A percentile compares a stretch with the other conserved stretches of the same genome.
These are phyloP conservation scores for Starmerella stigmatis DNA, from an alignment of 805 yeast species.

Conservation along the genomic window DNA sequence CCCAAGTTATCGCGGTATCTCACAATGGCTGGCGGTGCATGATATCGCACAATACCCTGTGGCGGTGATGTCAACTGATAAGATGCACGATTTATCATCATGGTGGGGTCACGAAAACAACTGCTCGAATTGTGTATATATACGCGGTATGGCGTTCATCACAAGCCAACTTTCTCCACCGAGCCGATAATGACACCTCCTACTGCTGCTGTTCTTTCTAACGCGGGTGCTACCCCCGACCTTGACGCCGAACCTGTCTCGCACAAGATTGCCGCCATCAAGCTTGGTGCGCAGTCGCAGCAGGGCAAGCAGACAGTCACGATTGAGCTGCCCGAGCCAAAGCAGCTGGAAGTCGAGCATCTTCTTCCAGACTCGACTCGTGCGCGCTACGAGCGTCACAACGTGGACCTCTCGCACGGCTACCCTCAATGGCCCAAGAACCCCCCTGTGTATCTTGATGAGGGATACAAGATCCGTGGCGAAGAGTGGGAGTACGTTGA, in stretches of 20 bases:
- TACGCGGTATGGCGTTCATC: too few species aligned
- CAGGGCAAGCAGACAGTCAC: not conserved
- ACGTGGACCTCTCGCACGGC: slow-evolving; percentile 11
- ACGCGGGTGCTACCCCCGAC: not conserved
- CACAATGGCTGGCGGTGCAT: not conserved
- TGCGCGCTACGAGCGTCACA: slow-evolving; percentile 11
- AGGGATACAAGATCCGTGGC: slow-evolving; percentile 12
- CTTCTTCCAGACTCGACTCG: slow-evolving; percentile 13
- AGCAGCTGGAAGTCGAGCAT: not conserved
- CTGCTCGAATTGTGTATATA: too few species aligned
- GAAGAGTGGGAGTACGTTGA: slow-evolving; percentile 14
- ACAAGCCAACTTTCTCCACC: too few species aligned
- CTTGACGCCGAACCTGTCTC: not conserved
- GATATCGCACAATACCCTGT: slow-evolving; percentile 2
- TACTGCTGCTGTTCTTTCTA: not conserved
- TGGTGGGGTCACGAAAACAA: too few species aligned
- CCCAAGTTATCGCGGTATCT: not conserved
- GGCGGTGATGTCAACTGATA: slow-evolving; percentile 6
- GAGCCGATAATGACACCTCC: slow-evolving; percentile 3
- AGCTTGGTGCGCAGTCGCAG: not conserved
- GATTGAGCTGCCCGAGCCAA: not conserved
- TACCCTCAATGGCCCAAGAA: slow-evolving; percentile 16
- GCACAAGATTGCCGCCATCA: not conserved
- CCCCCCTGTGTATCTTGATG: slow-evolving; percentile 15
- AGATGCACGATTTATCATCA: not conserved